Evolutionary conservation across 2,329 filamentous ascomycete genomes (phyloP).

Genomic region (Sporothrix protearum): DNA sequence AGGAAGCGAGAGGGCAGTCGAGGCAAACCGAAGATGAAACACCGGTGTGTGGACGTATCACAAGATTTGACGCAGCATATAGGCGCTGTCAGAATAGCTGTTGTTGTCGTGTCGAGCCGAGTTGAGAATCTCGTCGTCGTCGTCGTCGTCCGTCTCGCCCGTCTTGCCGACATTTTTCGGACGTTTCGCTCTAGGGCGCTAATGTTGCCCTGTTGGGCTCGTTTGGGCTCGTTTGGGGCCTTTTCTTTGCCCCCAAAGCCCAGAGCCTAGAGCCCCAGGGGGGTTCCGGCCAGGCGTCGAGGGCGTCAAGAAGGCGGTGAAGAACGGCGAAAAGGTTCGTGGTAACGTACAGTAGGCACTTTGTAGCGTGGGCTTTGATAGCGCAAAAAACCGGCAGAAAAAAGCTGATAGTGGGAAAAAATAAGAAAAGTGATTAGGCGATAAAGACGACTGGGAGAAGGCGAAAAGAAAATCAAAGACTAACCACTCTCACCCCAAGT

Average conservation of each 20-base stretch:
- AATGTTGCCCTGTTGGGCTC: background rate
- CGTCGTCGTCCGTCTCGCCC: slow-evolving; percentile 9
- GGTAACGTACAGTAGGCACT: background rate
- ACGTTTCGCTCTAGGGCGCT: slow-evolving; percentile 1
- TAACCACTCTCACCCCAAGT: background rate
- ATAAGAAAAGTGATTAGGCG: background rate
- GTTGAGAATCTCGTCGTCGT: background rate
- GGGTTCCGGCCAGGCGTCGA: background rate
- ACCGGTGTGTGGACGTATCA: background rate
- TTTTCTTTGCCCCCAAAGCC: background rate
- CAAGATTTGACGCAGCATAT: background rate
- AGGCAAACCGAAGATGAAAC: background rate
- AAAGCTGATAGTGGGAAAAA: slow-evolving; percentile 19
- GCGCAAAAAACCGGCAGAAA: slow-evolving; percentile 25
- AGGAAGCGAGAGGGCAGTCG: background rate
- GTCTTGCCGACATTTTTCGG: slow-evolving; percentile 18
- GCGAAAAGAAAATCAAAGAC: background rate
- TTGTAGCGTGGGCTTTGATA: background rate
- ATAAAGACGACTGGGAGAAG: background rate
- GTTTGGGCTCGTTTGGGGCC: background rate
- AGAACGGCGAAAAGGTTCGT: background rate
- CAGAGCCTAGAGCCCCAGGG: background rate
- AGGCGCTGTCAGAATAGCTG: background rate
- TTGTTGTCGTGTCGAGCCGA: background rate
- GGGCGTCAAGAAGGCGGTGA: slow-evolving; percentile 17